These are phyloP conservation scores for Nitzschia palea DNA, from an alignment of 108 stramenopile genomes.

Conservation along the genomic window DNA sequence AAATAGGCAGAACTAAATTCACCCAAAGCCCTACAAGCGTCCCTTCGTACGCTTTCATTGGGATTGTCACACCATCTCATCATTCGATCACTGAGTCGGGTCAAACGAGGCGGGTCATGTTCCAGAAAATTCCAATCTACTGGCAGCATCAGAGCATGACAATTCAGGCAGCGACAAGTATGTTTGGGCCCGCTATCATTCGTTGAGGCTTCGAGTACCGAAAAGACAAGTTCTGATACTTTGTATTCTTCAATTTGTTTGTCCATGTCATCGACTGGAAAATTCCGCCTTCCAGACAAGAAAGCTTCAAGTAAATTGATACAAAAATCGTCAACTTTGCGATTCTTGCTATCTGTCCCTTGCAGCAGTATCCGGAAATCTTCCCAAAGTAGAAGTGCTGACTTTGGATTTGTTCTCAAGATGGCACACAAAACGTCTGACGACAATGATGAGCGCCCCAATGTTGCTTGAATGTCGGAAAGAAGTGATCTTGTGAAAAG, in stretches of 20 bases:
- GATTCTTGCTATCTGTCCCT: background rate
- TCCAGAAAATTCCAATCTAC: constrained; percentile 55
- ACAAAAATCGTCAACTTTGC: background rate
- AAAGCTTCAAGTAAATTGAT: constrained; percentile 24
- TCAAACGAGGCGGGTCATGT: background rate
- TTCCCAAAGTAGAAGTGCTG: constrained; percentile 10
- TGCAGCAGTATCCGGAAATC: background rate
- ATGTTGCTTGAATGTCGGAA: background rate
- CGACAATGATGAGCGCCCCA: background rate
- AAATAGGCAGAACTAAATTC: constrained; percentile 53
- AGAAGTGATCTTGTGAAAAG: constrained; percentile 3
- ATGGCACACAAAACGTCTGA: constrained; percentile 20
- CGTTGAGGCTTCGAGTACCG: background rate
- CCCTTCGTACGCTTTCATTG: constrained; percentile 48
- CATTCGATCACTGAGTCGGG: constrained; percentile 29
- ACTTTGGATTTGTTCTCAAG: constrained; percentile 18
- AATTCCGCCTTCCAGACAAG: constrained; percentile 21
- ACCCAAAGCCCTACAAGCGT: constrained; percentile 67
- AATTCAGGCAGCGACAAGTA: constrained; percentile 23
- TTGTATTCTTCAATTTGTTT: background rate
- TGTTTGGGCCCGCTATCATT: background rate
- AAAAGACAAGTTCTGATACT: background rate
- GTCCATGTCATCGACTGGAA: background rate
- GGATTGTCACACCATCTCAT: constrained; percentile 40
- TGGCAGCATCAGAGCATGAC: constrained; percentile 40